Percentiles rank a stretch among this genome's conserved stretches.
Evolutionary conservation across 352 stramenopile species (phyloP).

Genomic region (Globisporangium echinulatum): DNA sequence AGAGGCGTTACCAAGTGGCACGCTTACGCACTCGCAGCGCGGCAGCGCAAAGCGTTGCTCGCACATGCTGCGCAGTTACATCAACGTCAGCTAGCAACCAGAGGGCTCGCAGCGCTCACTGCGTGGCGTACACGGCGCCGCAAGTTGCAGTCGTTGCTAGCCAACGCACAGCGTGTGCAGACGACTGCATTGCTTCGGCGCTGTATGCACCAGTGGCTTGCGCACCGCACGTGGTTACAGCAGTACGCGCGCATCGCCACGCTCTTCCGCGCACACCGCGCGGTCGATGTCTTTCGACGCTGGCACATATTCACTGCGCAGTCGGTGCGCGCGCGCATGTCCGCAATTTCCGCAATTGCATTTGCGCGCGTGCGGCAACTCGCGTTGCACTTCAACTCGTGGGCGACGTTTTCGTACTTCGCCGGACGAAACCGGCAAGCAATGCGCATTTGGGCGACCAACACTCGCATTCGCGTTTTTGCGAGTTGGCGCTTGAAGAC

Average conservation of each 20-base stretch:
- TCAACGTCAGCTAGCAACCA: not conserved
- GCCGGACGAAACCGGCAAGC: not conserved
- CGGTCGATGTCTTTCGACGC: constrained; percentile 18
- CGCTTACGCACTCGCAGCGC: not conserved
- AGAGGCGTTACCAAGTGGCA: constrained; percentile 5
- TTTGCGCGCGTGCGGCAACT: not conserved
- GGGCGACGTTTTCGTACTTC: not conserved
- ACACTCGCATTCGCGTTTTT: no score
- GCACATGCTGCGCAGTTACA: not conserved
- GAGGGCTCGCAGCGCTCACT: constrained; percentile 2
- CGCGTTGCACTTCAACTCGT: no score
- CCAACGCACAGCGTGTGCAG: not conserved
- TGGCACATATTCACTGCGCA: constrained; percentile 24
- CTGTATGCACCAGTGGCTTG: constrained; percentile 19
- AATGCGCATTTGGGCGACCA: constrained; percentile 1
- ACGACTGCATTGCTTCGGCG: not conserved
- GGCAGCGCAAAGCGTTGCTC: not conserved
- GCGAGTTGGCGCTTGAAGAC: not conserved
- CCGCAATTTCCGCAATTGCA: not conserved
- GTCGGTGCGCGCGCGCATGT: not conserved
- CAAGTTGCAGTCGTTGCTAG: not conserved
- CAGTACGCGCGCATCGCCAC: constrained; percentile 19
- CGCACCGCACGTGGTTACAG: constrained; percentile 19
- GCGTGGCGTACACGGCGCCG: constrained; percentile 15
- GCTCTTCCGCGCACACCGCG: constrained; percentile 22